Base-by-base conservation (phyloP, 2,329 filamentous ascomycete species). In the Beauveria caledonica region DNA sequence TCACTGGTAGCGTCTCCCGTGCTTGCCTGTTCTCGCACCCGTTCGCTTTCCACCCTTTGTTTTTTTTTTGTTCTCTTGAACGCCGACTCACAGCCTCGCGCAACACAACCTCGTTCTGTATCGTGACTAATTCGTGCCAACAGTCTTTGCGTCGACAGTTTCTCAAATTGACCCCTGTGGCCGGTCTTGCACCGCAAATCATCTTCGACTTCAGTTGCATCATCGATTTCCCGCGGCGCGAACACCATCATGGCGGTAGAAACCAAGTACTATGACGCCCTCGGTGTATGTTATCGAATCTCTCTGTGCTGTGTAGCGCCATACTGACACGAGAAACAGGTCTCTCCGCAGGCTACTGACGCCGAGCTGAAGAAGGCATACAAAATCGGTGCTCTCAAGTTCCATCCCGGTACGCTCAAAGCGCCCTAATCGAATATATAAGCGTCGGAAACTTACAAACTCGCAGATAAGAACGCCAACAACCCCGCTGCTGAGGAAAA, bases 401-500 rank as follows among this genome's bases (percentile, higher is more conserved):
- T 87, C 74, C 90, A 95, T 71, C 90, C 90, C 72, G 88, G 88
- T 90, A 83, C 66, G 84, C 73, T 62, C 21, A 40, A 19, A 25
- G 25, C 19, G 36, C 17, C 57, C 11, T 11, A 33, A 42, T 3
- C 19, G 27, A 33, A 25, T 21, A 54, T 29, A 51, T 19, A 9
- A 19, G 44, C 1, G n/a, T 36, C 33, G 13, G 48, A 61, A 45
- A 42, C 66, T 68, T 59, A 68, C 60, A 33, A 60, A 39, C 62
- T 17, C 21, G 44, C 67, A 95, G 93, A 99, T 77, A 99, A 99
- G 84, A 99, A 99, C 77, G 86, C 88, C 65, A 86, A 94, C 80
- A 95, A 96, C 80, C 92, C 92, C 45, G 89, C 87, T 27, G 92
- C 94, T 56, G 92, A 93, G 68, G 92, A 96, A 63, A 99, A 97